Conservation (phyloP, 108 stramenopile species). For the Cyclotella kingstonii region DNA sequence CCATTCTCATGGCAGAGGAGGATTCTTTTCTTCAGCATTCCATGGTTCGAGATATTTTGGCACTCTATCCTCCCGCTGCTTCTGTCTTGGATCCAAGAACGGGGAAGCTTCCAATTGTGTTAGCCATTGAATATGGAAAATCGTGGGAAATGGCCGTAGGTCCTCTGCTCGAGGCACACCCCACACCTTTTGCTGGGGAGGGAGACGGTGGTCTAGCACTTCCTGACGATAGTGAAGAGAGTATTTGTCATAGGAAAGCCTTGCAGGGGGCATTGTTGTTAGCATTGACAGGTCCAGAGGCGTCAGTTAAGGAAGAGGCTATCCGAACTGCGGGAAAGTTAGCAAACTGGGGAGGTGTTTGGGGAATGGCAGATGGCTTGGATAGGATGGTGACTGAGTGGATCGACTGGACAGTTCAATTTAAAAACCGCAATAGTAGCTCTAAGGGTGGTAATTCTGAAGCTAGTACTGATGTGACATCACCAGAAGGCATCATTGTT, state of each 20-base stretch:
- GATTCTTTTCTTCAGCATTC: conserved; percentile 36
- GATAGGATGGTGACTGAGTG: conserved; percentile 32
- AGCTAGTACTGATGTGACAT: neutral
- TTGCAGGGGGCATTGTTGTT: conserved; percentile 29
- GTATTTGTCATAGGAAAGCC: conserved; percentile 22
- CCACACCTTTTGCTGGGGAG: conserved; percentile 35
- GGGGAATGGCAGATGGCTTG: conserved; percentile 30
- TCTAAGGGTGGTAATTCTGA: conserved; percentile 3
- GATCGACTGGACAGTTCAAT: too few species aligned
- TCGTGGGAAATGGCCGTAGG: conserved; percentile 46
- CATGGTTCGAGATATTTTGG: conserved; percentile 40
- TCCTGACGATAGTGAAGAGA: conserved; percentile 29
- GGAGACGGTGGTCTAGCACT: conserved; percentile 48
- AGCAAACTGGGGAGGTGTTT: conserved; percentile 44
- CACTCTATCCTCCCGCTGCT: conserved; percentile 40
- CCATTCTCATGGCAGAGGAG: conserved; percentile 1
- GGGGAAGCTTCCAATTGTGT: conserved; percentile 47
- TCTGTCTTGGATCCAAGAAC: conserved; percentile 30
- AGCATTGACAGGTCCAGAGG: conserved; percentile 18
- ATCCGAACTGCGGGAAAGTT: conserved; percentile 34
- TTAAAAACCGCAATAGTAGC: too few species aligned
- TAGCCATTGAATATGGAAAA: conserved; percentile 53
- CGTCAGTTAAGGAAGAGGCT: conserved; percentile 26
- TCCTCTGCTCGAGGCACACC: conserved; percentile 41
- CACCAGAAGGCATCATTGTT: conserved; percentile 32